Percentiles rank a stretch among this genome's conserved stretches.
These are phyloP conservation scores for Silene uniflora DNA, from an alignment of 148 eudicot genomes.

Conservation along the genomic window DNA sequence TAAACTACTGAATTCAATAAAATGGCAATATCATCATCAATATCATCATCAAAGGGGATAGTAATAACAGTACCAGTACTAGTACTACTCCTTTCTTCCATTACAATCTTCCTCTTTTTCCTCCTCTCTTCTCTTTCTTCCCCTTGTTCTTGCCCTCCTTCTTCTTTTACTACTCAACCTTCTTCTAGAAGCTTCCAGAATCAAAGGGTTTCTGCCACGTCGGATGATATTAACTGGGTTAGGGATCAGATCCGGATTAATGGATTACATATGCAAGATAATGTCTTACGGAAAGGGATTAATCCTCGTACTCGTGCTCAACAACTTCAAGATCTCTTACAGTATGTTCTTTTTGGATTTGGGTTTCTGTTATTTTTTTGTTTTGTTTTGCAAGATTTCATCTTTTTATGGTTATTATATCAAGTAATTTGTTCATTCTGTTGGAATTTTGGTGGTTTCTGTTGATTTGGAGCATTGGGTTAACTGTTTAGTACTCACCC, in stretches of 20 bases:
- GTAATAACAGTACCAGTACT: slow-evolving; percentile 57
- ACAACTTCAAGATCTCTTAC: slow-evolving; percentile 72
- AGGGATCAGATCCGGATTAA: slow-evolving; percentile 60
- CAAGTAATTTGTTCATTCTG: background rate
- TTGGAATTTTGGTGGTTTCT: background rate
- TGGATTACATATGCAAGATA: slow-evolving; percentile 77
- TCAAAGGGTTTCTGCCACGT: slow-evolving; percentile 37
- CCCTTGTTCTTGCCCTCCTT: slow-evolving; percentile 35
- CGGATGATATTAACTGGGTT: slow-evolving; percentile 71
- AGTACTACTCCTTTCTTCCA: slow-evolving; percentile 39
- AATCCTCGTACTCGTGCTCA: slow-evolving; percentile 85
- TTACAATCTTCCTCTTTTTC: slow-evolving; percentile 61
- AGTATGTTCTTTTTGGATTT: slow-evolving; percentile 29
- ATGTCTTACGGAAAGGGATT: slow-evolving; percentile 81
- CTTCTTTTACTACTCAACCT: slow-evolving; percentile 18
- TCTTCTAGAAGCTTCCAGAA: slow-evolving; percentile 12
- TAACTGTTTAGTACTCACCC: too few species aligned
- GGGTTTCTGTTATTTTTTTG: background rate
- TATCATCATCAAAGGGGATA: slow-evolving; percentile 44
- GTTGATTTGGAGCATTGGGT: background rate
- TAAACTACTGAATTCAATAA: background rate
- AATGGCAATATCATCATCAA: slow-evolving; percentile 22
- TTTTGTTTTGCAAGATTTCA: background rate
- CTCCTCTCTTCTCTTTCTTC: slow-evolving; percentile 52
- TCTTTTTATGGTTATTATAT: too few species aligned